phyloP scores from a whole-genome alignment of 2,329 filamentous ascomycete species.

The Drechslera avenae region DNA sequence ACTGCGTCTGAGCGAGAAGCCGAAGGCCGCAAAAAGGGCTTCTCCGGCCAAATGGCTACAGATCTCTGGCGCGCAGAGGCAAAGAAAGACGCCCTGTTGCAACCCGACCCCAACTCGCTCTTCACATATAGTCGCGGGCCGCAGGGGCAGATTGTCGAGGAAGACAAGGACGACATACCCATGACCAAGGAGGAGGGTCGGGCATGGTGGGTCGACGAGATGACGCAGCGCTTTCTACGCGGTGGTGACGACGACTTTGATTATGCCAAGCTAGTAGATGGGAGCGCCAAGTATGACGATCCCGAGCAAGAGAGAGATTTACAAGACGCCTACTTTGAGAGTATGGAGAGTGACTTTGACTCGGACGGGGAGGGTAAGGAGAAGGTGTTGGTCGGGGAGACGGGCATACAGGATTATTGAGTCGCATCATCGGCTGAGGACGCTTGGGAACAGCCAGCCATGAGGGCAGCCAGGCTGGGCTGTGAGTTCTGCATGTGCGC shows the following conservation, averaged over 20 bases:
- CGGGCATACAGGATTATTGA: constrained; percentile 57
- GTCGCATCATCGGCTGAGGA: not conserved
- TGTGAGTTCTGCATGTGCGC: too few relatives aligned
- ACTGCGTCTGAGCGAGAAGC: constrained; percentile 72
- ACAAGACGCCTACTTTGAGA: constrained; percentile 80
- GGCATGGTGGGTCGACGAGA: constrained; percentile 71
- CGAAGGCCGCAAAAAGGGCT: constrained; percentile 75
- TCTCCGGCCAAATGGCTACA: constrained; percentile 77
- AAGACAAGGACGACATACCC: constrained; percentile 63
- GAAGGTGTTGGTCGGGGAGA: constrained; percentile 51
- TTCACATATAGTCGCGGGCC: constrained; percentile 58
- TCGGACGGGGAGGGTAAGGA: constrained; percentile 51
- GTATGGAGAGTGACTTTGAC: constrained; percentile 73
- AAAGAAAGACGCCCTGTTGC: constrained; percentile 67
- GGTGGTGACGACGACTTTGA: constrained; percentile 81
- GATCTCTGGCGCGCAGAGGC: constrained; percentile 78
- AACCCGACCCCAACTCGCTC: constrained; percentile 58
- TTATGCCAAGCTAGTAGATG: constrained; percentile 69
- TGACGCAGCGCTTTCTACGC: constrained; percentile 74
- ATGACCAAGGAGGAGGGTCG: constrained; percentile 68
- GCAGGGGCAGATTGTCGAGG: constrained; percentile 62
- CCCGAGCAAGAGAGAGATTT: constrained; percentile 64
- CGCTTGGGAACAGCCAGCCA: too few relatives aligned
- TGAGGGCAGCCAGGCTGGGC: too few relatives aligned
- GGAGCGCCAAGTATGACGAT: constrained; percentile 73